These are phyloP conservation scores for Apiosordaria backusii DNA, from an alignment of 495 filamentous ascomycete species.

Conservation along the genomic window DNA sequence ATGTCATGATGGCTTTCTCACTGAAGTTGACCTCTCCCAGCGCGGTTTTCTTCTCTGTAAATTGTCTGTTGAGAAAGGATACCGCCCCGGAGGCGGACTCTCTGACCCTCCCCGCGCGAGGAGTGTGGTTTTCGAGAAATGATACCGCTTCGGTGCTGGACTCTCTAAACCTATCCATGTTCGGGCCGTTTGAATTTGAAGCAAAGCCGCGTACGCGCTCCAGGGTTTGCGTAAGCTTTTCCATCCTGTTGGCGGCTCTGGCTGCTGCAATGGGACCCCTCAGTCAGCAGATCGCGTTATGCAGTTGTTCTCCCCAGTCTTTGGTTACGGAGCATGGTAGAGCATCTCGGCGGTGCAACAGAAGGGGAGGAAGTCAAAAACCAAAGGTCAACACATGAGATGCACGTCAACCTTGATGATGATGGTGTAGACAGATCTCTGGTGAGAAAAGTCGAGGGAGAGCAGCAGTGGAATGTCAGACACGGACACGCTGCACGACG, in stretches of 20 bases:
- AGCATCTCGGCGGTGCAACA: not conserved
- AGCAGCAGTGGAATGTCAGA: not conserved
- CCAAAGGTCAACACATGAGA: not conserved
- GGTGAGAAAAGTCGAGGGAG: not conserved
- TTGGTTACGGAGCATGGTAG: no score
- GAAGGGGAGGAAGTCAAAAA: no score
- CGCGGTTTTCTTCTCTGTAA: not conserved
- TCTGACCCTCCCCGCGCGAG: not conserved
- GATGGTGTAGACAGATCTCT: not conserved
- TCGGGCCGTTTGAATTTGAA: not conserved
- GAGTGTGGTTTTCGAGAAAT: not conserved
- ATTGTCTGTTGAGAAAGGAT: not conserved
- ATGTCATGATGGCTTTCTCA: conserved; percentile 14
- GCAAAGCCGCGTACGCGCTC: not conserved
- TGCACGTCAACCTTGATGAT: not conserved
- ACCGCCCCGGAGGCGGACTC: not conserved
- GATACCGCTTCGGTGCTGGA: not conserved
- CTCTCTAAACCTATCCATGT: not conserved
- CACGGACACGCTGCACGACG: not conserved
- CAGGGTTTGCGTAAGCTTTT: not conserved
- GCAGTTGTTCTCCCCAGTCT: no score
- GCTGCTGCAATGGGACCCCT: not conserved
- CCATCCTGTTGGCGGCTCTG: not conserved
- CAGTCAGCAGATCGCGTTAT: not conserved
- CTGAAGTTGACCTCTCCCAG: conserved; percentile 26